Evolutionary conservation across 2,329 filamentous ascomycete genomes (phyloP).

Genomic region (Phaeosphaeria sp.): DNA sequence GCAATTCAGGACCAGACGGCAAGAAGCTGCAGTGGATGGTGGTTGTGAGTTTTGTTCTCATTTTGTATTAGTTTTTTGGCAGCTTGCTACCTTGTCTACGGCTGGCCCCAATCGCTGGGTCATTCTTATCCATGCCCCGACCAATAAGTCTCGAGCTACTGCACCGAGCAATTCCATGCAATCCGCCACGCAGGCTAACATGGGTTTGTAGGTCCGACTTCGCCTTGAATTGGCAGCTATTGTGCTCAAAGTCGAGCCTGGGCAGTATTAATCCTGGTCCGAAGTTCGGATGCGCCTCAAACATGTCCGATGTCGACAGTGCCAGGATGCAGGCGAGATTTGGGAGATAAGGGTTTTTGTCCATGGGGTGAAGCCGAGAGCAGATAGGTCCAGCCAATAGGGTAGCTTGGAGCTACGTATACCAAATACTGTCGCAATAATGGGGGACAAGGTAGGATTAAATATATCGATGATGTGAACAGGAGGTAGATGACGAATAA

Average conservation of each 20-base stretch:
- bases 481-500: background rate
- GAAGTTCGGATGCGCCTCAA: background rate
- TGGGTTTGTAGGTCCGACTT: background rate
- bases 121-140: background rate
- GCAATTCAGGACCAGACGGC: background rate
- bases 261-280: background rate
- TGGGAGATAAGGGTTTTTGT: background rate
- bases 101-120: background rate
- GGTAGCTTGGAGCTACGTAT: constrained; percentile 30
- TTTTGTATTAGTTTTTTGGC: constrained; percentile 14
- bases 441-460: constrained; percentile 24
- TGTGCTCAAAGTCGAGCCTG: background rate
- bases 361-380: background rate
- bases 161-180: background rate
- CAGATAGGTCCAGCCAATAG: constrained; percentile 4
- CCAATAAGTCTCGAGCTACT: background rate
- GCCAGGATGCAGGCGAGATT: background rate
- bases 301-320: background rate
- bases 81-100: constrained; percentile 3
- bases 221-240: background rate
- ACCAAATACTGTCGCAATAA: constrained; percentile 42
- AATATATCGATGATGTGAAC: constrained; percentile 14
- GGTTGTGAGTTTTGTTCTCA: constrained; percentile 3
- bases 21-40: background rate
- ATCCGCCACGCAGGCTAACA: background rate